phyloP scores from a whole-genome alignment of 1,284 basidiomycete genomes.

The Malassezia furfur region DNA sequence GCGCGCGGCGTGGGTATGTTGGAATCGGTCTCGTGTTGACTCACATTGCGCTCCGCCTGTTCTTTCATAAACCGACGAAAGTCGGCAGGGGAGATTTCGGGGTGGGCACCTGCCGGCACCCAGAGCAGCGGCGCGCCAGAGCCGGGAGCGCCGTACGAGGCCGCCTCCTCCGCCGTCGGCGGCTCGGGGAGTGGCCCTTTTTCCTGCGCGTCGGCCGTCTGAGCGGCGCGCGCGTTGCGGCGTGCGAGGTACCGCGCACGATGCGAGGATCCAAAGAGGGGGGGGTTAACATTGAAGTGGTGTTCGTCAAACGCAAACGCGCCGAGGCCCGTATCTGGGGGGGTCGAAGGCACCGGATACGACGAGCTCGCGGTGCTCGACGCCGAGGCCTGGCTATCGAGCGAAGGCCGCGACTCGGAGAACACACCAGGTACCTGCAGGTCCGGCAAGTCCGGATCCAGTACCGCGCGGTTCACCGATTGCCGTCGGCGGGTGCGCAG shows the following conservation, averaged over 20 bases:
- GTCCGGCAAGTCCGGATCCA: conserved; percentile 45
- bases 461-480: conserved; percentile 37
- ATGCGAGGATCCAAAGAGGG: conserved; percentile 14
- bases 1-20: background rate
- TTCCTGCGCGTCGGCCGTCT: background rate
- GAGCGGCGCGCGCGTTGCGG: background rate
- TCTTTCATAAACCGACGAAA: conserved; percentile 90
- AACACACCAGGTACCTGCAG: conserved; percentile 10
- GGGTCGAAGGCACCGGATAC: background rate
- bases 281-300: background rate
- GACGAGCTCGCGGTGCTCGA: conserved; percentile 27
- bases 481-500: conserved; percentile 42
- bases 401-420: background rate
- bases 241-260: conserved; percentile 8
- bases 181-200: background rate
- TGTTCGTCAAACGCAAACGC: conserved; percentile 3
- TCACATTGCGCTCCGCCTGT: conserved; percentile 57
- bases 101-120: conserved; percentile 91
- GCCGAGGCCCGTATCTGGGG: background rate
- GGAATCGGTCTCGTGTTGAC: conserved; percentile 14
- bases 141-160: background rate
- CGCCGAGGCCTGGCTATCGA: conserved; percentile 20
- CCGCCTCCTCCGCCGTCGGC: background rate
- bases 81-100: conserved; percentile 90
- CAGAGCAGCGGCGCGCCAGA: conserved; percentile 58